These are phyloP conservation scores for Mortierella alpina DNA, from an alignment of 192 early-diverging fungal species.

Conservation along the genomic window DNA sequence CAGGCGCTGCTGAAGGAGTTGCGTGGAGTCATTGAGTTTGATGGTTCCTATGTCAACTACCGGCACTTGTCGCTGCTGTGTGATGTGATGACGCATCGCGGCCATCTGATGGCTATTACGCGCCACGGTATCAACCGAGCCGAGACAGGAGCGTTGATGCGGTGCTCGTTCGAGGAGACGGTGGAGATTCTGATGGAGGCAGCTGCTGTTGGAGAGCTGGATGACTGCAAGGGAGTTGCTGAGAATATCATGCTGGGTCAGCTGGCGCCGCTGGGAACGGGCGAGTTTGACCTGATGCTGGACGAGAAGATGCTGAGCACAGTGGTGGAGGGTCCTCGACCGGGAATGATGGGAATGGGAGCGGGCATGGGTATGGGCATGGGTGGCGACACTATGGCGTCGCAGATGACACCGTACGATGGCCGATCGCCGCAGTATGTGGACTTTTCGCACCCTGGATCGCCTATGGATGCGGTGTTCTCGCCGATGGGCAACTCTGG, in stretches of 20 bases:
- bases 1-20: slow-evolving; percentile 89
- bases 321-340: slow-evolving; percentile 67
- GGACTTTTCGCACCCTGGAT: slow-evolving; percentile 71
- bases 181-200: slow-evolving; percentile 98
- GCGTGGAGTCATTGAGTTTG: slow-evolving; percentile 93
- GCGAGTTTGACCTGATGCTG: slow-evolving; percentile 92
- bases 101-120: slow-evolving; percentile 95
- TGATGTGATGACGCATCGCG: slow-evolving; percentile 96
- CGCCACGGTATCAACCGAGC: slow-evolving; percentile 98
- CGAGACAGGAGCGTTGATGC: slow-evolving; percentile 92
- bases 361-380: slow-evolving; percentile 66
- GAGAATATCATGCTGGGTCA: slow-evolving; percentile 99
- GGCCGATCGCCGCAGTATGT: slow-evolving; percentile 69
- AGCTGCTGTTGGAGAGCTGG: slow-evolving; percentile 88
- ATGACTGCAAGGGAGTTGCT: slow-evolving; percentile 96
- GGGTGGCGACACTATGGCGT: slow-evolving; percentile 71
- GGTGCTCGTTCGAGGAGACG: slow-evolving; percentile 98
- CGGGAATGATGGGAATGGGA: slow-evolving; percentile 59
- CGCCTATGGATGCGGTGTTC: slow-evolving; percentile 83
- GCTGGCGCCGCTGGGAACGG: slow-evolving; percentile 95
- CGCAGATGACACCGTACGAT: slow-evolving; percentile 87
- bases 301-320: slow-evolving; percentile 91
- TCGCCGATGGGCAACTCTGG: slow-evolving; percentile 87
- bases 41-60: slow-evolving; percentile 98
- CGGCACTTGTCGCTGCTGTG: slow-evolving; percentile 94